Evolutionary conservation across 148 eudicot genomes (phyloP), one percentile per base, ranked within the genome.

Genomic region (Limonium bicolor): DNA sequence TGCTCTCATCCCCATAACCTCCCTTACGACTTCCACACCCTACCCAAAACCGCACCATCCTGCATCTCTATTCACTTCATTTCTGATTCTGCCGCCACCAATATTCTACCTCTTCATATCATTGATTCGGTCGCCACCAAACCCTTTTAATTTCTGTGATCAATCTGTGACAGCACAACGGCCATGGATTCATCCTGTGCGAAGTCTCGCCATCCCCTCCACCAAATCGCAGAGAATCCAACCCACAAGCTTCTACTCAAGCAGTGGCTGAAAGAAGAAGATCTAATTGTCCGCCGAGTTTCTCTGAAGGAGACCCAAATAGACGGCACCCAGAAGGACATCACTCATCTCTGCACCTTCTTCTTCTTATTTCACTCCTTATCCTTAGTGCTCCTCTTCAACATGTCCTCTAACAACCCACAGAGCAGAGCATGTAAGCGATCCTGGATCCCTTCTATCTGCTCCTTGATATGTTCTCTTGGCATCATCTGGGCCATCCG

Each of bases 181-280:
- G 47, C 52, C 41, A 84, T 79, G 84, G 70, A 65, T 1, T 2
- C 74, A 3, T n/a, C n/a, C n/a, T n/a, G n/a, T n/a, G 24, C 54
- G 15, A 70, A 69, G 41, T 48, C 66, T 18, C 49, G 47, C 5
- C 81, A 84, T 72, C 86, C 85, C 3, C 95, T 85, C 40, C 82
- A 80, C 60, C 77, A 85, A 63, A 85, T 85, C 34, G 86, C 90
- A 1, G 39, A 43, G 43, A 73, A 72, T 19, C 95, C 95, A 32
- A 76, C 85, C 36, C 95, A 84, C 79, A 84, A 80, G 46, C 95
- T 84, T 57, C 82, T 84, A 30, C 64, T 85, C 3, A 85, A 80
- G 31, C 95, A 85, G 54, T 85, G 95, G 95, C 75, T 76, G 1
- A 85, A 85, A 56, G 95, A 86, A 40, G 71, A 80, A 51, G 76